Evolutionary conservation across 305 asterid genomes (phyloP).

Genomic region (Andrographis paniculata): DNA sequence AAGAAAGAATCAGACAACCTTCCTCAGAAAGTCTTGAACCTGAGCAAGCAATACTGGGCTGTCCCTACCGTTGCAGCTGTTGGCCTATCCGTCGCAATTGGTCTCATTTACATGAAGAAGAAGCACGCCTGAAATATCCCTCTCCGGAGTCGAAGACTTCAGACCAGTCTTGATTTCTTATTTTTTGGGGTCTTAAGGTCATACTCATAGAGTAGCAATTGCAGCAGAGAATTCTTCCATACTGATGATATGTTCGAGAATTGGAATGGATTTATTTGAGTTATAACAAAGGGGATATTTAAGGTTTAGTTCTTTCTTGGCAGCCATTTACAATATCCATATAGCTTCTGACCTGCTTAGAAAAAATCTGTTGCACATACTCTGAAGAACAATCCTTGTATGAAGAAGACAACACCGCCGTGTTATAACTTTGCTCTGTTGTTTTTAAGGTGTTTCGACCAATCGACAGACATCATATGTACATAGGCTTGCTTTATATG

Average conservation of each 20-base stretch:
- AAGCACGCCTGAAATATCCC: constrained; percentile 19
- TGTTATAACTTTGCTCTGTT: too few species aligned
- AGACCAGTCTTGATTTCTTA: constrained; percentile 5
- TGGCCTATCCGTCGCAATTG: constrained; percentile 45
- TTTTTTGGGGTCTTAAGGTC: background rate
- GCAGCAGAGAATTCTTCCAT: constrained; percentile 9
- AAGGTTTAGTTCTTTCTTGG: too few species aligned
- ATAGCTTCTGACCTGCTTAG: too few species aligned
- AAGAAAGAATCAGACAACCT: constrained; percentile 21
- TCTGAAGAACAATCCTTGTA: too few species aligned
- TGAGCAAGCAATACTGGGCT: constrained; percentile 56
- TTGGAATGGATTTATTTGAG: constrained; percentile 16
- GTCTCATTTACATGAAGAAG: constrained; percentile 46
- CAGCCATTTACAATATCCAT: too few species aligned
- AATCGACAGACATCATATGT: too few species aligned
- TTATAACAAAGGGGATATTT: too few species aligned
- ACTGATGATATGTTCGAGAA: constrained; percentile 10
- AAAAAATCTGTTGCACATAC: too few species aligned
- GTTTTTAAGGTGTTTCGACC: too few species aligned
- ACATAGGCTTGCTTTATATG: too few species aligned
- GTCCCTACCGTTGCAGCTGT: constrained; percentile 45
- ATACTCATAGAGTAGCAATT: too few species aligned
- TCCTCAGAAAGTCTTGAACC: constrained; percentile 29
- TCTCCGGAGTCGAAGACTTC: background rate
- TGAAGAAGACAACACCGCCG: too few species aligned